phyloP scores from a whole-genome alignment of 2,329 filamentous ascomycete genomes.

The Balansia obtecta region DNA sequence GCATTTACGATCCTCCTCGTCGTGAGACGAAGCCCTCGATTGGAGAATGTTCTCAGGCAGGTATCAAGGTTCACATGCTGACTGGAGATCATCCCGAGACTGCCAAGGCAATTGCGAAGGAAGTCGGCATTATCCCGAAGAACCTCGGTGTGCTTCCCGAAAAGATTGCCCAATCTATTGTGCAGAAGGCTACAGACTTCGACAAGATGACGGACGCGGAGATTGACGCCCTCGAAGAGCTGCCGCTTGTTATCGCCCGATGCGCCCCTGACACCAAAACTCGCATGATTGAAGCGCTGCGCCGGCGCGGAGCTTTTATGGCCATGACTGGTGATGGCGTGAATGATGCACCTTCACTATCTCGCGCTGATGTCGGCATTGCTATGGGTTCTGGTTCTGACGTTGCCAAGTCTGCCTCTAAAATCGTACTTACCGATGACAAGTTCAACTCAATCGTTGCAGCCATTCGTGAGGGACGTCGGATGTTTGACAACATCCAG shows the following conservation, averaged over 20 bases:
- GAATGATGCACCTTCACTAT: slow-evolving; percentile 74
- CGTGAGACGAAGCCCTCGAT: slow-evolving; percentile 67
- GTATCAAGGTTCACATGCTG: slow-evolving; percentile 73
- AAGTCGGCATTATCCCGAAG: slow-evolving; percentile 64
- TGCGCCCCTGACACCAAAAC: slow-evolving; percentile 81
- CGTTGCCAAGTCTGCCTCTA: slow-evolving; percentile 71
- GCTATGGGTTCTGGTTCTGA: slow-evolving; percentile 85
- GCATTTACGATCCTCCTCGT: slow-evolving; percentile 78
- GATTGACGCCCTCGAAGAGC: slow-evolving; percentile 61
- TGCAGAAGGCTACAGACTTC: slow-evolving; percentile 67
- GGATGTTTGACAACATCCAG: slow-evolving; percentile 83
- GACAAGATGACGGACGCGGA: slow-evolving; percentile 64
- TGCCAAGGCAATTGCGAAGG: slow-evolving; percentile 62
- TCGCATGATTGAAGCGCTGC: slow-evolving; percentile 80
- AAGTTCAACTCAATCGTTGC: slow-evolving; percentile 81
- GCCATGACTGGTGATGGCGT: slow-evolving; percentile 87
- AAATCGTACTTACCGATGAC: slow-evolving; percentile 76
- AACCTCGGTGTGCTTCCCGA: slow-evolving; percentile 48
- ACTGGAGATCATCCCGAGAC: slow-evolving; percentile 75
- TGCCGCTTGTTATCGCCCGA: slow-evolving; percentile 72
- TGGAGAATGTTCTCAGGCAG: slow-evolving; percentile 55
- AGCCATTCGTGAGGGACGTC: slow-evolving; percentile 69
- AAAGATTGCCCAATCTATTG: slow-evolving; percentile 52
- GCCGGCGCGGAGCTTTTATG: slow-evolving; percentile 62
- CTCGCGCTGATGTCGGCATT: slow-evolving; percentile 73